Evolutionary conservation across 148 eudicot genomes (phyloP).

Genomic region (Salicornia ramosissima): DNA sequence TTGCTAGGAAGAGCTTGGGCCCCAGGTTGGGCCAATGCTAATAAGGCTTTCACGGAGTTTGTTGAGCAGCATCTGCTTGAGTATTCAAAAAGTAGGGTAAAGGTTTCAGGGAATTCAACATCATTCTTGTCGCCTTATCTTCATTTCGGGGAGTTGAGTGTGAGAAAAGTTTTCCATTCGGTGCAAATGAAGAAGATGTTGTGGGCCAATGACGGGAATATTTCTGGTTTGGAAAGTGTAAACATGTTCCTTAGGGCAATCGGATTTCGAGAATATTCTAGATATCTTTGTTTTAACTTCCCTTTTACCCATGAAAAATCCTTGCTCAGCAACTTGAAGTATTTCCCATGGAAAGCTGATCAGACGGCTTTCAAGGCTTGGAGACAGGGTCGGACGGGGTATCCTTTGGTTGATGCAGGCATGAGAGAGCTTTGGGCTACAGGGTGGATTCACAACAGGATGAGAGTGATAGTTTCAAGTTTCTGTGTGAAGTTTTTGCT

Average conservation of each 20-base stretch:
- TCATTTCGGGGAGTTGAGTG: conserved; percentile 87
- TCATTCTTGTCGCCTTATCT: conserved; percentile 87
- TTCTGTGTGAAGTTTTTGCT: conserved; percentile 80
- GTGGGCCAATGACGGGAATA: conserved; percentile 66
- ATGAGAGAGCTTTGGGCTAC: conserved; percentile 99
- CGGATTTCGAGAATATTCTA: conserved; percentile 93
- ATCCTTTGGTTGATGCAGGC: conserved; percentile 94
- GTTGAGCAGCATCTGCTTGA: conserved; percentile 55
- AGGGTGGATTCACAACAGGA: conserved; percentile 88
- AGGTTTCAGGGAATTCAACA: conserved; percentile 64
- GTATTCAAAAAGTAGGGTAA: conserved; percentile 56
- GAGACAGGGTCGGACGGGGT: conserved; percentile 97
- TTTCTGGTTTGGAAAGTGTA: conserved; percentile 55
- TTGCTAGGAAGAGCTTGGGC: conserved; percentile 86
- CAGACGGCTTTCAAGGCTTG: conserved; percentile 72
- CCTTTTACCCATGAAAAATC: conserved; percentile 92
- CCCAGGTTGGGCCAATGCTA: conserved; percentile 89
- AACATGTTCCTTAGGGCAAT: conserved; percentile 59
- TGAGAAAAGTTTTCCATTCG: conserved; percentile 66
- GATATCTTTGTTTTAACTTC: conserved; percentile 90
- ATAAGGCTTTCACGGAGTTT: conserved; percentile 67
- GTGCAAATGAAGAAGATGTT: conserved; percentile 69
- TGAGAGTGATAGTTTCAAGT: conserved; percentile 84
- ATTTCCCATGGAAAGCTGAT: conserved; percentile 78
- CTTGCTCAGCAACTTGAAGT: conserved; percentile 55